phyloP scores from a whole-genome alignment of 23 red algal genomes.

The Agarophyton chilense region DNA sequence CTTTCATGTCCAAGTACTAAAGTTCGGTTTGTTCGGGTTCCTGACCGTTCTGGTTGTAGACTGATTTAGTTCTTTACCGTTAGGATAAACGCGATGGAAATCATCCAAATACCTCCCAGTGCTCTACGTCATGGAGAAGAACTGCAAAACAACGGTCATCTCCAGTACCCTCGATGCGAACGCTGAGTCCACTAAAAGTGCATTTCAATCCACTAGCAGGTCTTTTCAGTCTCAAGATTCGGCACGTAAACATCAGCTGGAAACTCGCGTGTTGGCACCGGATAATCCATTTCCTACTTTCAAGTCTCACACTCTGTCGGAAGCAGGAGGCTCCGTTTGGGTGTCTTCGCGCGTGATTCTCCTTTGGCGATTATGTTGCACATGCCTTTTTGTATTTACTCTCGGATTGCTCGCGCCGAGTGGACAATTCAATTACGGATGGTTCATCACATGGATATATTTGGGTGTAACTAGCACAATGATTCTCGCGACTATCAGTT shows the following conservation, averaged over 20 bases:
- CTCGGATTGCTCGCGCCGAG: slow-evolving; percentile 4
- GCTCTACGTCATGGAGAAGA: not conserved
- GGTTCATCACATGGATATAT: slow-evolving; percentile 8
- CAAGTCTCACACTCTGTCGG: not conserved
- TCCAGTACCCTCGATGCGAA: not conserved
- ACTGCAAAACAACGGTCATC: not conserved
- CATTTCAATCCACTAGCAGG: slow-evolving; percentile 8
- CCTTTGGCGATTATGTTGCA: slow-evolving; percentile 1
- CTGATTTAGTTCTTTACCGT: not conserved
- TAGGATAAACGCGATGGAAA: not conserved
- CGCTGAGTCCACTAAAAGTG: not conserved
- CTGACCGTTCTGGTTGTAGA: not conserved
- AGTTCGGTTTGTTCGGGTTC: not conserved
- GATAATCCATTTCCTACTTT: not conserved
- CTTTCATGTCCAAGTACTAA: no score
- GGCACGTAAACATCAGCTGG: not conserved
- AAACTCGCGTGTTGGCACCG: slow-evolving; percentile 31
- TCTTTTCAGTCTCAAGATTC: not conserved
- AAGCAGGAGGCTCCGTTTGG: slow-evolving; percentile 37
- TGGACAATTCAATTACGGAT: not conserved
- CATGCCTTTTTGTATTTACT: slow-evolving; percentile 11
- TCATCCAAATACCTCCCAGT: not conserved
- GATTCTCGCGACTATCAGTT: slow-evolving; percentile 10
- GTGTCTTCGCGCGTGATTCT: slow-evolving; percentile 14
- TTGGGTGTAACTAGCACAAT: slow-evolving; percentile 7